Evolutionary conservation across 768 basidiomycete species (phyloP).

Genomic region (Gloeophyllum trabeum): DNA sequence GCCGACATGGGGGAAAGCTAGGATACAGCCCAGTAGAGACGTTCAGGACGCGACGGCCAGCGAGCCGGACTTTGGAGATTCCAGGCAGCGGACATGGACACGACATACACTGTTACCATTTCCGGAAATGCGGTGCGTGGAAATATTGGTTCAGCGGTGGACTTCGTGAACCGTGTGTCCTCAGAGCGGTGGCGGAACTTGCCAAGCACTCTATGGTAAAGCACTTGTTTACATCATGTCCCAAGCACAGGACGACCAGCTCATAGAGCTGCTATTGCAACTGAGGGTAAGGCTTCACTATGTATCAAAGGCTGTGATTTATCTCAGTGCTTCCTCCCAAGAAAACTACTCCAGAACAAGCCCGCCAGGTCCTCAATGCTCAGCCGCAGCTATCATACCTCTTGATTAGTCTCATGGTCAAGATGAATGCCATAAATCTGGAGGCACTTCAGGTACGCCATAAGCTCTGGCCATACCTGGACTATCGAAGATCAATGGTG

Average conservation of each 20-base stretch:
- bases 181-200: no score
- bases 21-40: no score
- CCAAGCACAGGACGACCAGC: conserved; percentile 47
- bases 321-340: conserved; percentile 14
- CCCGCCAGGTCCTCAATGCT: conserved; percentile 53
- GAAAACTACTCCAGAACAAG: conserved; percentile 69
- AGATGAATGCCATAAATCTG: conserved; percentile 61
- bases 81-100: no score
- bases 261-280: conserved; percentile 66
- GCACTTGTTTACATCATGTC: neutral
- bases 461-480: no score
- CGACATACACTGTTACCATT: neutral
- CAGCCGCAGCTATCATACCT: conserved; percentile 74
- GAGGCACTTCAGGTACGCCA: conserved; percentile 63
- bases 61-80: neutral
- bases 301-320: neutral
- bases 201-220: no score
- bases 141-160: no score
- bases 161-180: no score
- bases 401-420: conserved; percentile 67
- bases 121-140: neutral
- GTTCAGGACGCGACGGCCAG: neutral
- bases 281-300: conserved; percentile 35
- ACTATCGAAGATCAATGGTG: no score
- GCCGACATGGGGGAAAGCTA: conserved; percentile 14